Conservation (phyloP, 2,329 filamentous ascomycete genomes). For the Juglanconis sp. region DNA sequence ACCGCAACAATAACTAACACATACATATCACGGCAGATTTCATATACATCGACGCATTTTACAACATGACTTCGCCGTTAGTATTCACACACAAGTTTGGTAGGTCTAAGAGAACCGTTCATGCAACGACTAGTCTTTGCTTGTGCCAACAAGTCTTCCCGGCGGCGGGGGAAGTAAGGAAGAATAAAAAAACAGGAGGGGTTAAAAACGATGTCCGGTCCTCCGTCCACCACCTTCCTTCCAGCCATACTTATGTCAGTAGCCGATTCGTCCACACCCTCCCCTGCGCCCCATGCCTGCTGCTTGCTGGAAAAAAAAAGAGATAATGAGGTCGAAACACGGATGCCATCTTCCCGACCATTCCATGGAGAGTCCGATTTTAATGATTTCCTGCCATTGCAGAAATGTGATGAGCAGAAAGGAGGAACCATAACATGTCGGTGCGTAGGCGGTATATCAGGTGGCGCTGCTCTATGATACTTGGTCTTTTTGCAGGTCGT, state of each 20-base stretch:
- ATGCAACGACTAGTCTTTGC: constrained; percentile 18
- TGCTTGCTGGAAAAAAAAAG: constrained; percentile 10
- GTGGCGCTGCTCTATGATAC: neutral
- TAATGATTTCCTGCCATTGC: neutral
- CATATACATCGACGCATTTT: too few relatives aligned
- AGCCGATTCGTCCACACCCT: constrained; percentile 1
- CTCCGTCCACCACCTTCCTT: neutral
- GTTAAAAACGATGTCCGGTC: neutral
- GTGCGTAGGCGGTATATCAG: neutral
- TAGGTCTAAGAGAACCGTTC: constrained; percentile 17
- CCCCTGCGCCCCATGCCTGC: constrained; percentile 13
- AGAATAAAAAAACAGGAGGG: constrained; percentile 2
- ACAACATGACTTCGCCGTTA: neutral
- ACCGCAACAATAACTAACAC: too few relatives aligned
- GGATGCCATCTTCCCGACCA: neutral
- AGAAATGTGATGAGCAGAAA: neutral
- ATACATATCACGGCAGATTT: too few relatives aligned
- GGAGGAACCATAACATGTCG: neutral
- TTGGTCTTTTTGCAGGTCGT: neutral
- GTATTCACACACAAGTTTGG: constrained; percentile 8
- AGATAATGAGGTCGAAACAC: neutral
- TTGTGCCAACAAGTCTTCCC: constrained; percentile 3
- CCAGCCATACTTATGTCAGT: constrained; percentile 10
- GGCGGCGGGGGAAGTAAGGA: too few relatives aligned
- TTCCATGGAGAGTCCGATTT: neutral